Base-by-base conservation (phyloP, 345 rosid species). In the Reutealis trisperma region DNA sequence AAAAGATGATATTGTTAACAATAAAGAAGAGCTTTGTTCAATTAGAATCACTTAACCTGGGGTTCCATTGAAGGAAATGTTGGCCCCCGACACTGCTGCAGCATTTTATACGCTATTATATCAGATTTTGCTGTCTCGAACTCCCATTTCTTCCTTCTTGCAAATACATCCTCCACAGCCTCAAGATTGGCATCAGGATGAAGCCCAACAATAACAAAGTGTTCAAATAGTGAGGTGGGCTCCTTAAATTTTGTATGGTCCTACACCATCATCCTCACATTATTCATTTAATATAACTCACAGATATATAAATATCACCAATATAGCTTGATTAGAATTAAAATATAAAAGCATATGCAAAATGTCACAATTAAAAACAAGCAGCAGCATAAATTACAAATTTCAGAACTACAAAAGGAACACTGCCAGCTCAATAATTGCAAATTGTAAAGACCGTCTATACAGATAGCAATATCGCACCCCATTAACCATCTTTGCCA, bases 111-210 rank as follows among this genome's bases (percentile, higher is more conserved):
- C 68, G 90, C 90, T 77, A 83, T 70, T 63, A 84, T 63, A 80
- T 88, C 94, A 69, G 93, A 86, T 83, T 84, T 86, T 70, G 78
- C 80, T 87, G 84, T 84, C 84, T 89, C 90, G 63, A 72, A 79
- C 85, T 92, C 98, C 98, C 97, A 91, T 79, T 86, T 91, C 86
- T 93, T 93, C 85, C 90, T 89, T 84, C 83, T 89, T 69, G 88
- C 87, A 80, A 92, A 91, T 75, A 96, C 94, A 77, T 90, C 93
- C 86, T 93, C 98, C 78, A 89, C 94, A 42, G 87, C 81, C 67
- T 84, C 91, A 66, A 96, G 88, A 87, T 91, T 84, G 42, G 96
- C 84, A 79, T 89, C 91, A 32, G 97, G 97, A 77, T 88, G 91
- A 85, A 93, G 95, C 78, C 99, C 99, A 72, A 82, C 92, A 65